Evolutionary conservation across 225 moss, liverwort and hornwort species (phyloP), one percentile per base, ranked within the genome.

Genomic region (Rhytidiadelphus loreus): DNA sequence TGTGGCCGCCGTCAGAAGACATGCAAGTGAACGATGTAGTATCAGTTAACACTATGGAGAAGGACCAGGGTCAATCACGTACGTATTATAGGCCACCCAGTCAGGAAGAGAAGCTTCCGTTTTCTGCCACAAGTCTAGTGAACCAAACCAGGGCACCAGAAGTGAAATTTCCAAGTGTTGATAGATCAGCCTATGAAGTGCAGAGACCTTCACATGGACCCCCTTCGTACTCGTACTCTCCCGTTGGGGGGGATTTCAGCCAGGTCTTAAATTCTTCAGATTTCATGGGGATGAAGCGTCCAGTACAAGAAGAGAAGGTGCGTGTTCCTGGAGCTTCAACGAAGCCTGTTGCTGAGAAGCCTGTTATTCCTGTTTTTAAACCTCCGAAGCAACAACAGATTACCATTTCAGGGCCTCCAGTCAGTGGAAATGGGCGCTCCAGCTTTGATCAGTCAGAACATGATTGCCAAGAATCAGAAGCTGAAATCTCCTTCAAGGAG

Each of bases 381-480:
- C 77, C 92, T 46, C 59, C 85, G 46, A 93, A 96, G 87, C 91
- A 91, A 52, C 90, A 92, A 37, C 91, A 92, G 81, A 87, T 88
- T 56, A 83, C 91, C 64, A 87, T 89, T 59, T 90, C 92, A 83
- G 93, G 90, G 60, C 95, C 94, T 64, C 91, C 89, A 55, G 81
- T 85, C 8, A 93, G 92, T 76, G 82, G 89, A 56, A 93, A 90
- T 80, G 90, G 93, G 52, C 96, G 96, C 73, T 97, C 96, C 63
- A 89, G 94, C 88, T 87, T 95, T 80, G 98, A 95, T 79, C 94
- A 93, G 80, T 91, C 94, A 15, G 97, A 96, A 64, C 95, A 93
- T 77, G 95, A 98, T 80, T 90, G 85, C 53, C 86, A 97, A 39
- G 97, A 98, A 63, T 97, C 98, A 62, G 98, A 98, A 90, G 98